phyloP scores from a whole-genome alignment of 179 eudicot genomes.

The Nepenthes alata region DNA sequence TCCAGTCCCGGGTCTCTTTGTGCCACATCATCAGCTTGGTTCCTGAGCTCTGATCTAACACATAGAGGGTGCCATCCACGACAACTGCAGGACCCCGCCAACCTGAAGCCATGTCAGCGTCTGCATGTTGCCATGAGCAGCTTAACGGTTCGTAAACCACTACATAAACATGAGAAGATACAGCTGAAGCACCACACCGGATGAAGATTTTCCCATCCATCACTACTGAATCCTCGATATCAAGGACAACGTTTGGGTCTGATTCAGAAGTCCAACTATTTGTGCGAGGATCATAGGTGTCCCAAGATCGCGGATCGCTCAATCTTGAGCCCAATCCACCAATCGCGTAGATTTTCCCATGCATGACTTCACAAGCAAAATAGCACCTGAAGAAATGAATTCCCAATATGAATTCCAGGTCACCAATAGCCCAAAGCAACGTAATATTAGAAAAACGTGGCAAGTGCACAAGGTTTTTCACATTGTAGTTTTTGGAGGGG shows the following conservation, averaged over 20 bases:
- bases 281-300: slow-evolving; percentile 37
- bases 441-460: no score
- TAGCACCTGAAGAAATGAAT: slow-evolving; percentile 44
- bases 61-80: slow-evolving; percentile 42
- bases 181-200: slow-evolving; percentile 40
- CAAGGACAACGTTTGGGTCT: slow-evolving; percentile 44
- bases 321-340: slow-evolving; percentile 64
- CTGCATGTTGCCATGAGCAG: slow-evolving; percentile 51
- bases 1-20: slow-evolving; percentile 50
- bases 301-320: slow-evolving; percentile 59
- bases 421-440: neutral
- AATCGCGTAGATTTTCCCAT: slow-evolving; percentile 63
- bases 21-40: slow-evolving; percentile 63
- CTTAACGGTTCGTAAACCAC: slow-evolving; percentile 49
- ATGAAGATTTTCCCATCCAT: slow-evolving; percentile 53
- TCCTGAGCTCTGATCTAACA: slow-evolving; percentile 66
- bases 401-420: neutral
- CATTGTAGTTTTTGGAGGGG: no score
- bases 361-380: slow-evolving; percentile 57
- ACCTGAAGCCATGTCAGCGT: slow-evolving; percentile 47
- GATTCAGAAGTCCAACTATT: slow-evolving; percentile 43
- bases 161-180: slow-evolving; percentile 43
- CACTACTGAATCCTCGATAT: slow-evolving; percentile 59
- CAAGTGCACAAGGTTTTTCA: no score
- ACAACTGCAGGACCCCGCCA: slow-evolving; percentile 76